Evolutionary conservation across 2,329 filamentous ascomycete species (phyloP), one percentile per base, ranked within the genome.

Genomic region (Microdochium bolleyi): DNA sequence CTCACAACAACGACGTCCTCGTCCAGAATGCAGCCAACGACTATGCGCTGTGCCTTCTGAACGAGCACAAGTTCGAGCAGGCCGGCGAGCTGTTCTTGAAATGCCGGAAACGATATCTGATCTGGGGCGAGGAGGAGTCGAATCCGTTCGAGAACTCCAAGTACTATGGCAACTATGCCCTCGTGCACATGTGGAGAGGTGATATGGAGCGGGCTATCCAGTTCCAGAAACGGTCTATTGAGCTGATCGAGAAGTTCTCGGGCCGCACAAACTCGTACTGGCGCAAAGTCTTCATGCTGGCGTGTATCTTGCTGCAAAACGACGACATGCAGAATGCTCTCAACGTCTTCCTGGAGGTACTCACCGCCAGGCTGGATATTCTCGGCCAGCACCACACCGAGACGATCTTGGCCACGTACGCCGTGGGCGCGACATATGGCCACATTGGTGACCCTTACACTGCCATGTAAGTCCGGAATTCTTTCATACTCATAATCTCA

Each of bases 131-230:
- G 2, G 55, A 57, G 34, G 53, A 55, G 1, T 49, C 55, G 24
- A 53, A 54, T 24, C 57, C 58, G 2, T 60, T 55, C 24, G 58
- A 60, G 51, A 56, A 60, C 50, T 54, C 56, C 32, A 60, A 60
- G 49, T 60, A 58, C 48, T 58, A 60, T 50, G 48, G 52, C 51
- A 56, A 57, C 49, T 50, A 52, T 48, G 52, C 54, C 10, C 22
- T 54, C 2, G 54, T 57, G n/a, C 52, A 25, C 30, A 53, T 57
- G 49, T 56, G 54, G 30, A 24, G 44, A 24, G 52, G 48, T 11
- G 38, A 57, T n/a, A 44, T n/a, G 44, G 41, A 46, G 14, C n/a
- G 16, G 41, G 41, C 41, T 3, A 46, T 46, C 41, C 3, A 22
- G 19, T 46, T 46, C 41, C 41, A 46, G 41, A 22, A 46, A 19